phyloP scores from a whole-genome alignment of 495 filamentous ascomycete species.

The Podospora fimiseda region DNA sequence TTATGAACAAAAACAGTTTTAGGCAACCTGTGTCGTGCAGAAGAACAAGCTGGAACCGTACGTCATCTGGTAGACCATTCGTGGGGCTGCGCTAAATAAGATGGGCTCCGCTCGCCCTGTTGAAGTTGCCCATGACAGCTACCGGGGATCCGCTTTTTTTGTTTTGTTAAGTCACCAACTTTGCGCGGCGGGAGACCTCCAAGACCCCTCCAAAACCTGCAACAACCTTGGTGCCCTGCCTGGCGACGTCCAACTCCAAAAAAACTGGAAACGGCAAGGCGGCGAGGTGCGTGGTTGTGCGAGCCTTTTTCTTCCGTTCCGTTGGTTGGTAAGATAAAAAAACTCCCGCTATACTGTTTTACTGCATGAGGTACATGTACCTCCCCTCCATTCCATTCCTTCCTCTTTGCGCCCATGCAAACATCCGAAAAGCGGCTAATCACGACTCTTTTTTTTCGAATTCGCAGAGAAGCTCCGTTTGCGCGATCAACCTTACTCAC shows the following conservation, averaged over 20 bases:
- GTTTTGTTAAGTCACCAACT: not conserved
- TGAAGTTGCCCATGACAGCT: not conserved
- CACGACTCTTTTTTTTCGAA: conserved; percentile 2
- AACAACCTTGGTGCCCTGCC: not conserved
- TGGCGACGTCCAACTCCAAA: not conserved
- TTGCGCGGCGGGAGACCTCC: not conserved
- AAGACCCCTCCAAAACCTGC: not conserved
- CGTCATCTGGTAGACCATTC: not conserved
- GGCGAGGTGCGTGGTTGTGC: too few relatives aligned
- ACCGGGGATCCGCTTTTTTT: not conserved
- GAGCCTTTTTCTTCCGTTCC: not conserved
- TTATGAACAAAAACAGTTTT: not conserved
- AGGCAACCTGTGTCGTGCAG: not conserved
- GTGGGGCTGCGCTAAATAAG: not conserved
- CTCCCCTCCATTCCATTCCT: too few relatives aligned
- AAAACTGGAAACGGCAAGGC: not conserved
- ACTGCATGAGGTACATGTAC: not conserved
- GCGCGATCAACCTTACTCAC: not conserved
- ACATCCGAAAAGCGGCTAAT: not conserved
- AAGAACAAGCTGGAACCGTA: not conserved
- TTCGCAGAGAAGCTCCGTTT: not conserved
- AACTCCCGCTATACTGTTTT: not conserved
- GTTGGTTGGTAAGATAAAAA: too few relatives aligned
- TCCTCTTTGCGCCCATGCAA: not conserved
- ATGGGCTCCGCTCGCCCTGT: not conserved